Evolutionary conservation across 2,329 filamentous ascomycete genomes (phyloP).

Genomic region (Aspergillus cejpii): DNA sequence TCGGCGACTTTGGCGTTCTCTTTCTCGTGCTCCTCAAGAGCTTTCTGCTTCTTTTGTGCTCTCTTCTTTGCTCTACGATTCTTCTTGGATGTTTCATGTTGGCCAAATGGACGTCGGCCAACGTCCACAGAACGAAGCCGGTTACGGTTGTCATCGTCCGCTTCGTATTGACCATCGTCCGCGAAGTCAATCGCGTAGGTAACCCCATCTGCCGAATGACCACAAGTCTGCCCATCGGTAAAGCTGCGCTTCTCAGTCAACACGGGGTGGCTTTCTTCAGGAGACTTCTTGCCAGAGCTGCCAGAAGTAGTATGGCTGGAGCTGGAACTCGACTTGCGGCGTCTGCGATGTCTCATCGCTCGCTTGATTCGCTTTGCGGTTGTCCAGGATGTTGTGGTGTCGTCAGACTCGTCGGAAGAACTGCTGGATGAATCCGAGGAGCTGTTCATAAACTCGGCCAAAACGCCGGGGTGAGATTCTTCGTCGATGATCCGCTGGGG

Average conservation of each 20-base stretch:
- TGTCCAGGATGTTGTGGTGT: slow-evolving; percentile 60
- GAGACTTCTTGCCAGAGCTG: slow-evolving; percentile 19
- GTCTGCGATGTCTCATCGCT: slow-evolving; percentile 63
- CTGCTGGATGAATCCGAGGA: slow-evolving; percentile 42
- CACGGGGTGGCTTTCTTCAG: slow-evolving; percentile 11
- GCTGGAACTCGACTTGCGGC: slow-evolving; percentile 69
- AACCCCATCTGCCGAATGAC: slow-evolving; percentile 16
- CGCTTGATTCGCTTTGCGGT: slow-evolving; percentile 70
- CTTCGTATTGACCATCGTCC: slow-evolving; percentile 27
- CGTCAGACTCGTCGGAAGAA: slow-evolving; percentile 61
- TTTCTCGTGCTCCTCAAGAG: slow-evolving; percentile 12
- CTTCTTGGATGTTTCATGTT: slow-evolving; percentile 12
- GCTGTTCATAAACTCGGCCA: slow-evolving; percentile 69
- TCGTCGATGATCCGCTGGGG: slow-evolving; percentile 90
- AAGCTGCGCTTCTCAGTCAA: slow-evolving; percentile 16
- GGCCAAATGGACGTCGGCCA: slow-evolving; percentile 14
- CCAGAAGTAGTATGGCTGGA: slow-evolving; percentile 47
- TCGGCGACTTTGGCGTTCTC: slow-evolving; percentile 1
- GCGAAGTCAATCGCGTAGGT: slow-evolving; percentile 22
- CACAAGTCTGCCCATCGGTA: slow-evolving; percentile 19
- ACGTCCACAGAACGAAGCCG: slow-evolving; percentile 28
- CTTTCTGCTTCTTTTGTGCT: slow-evolving; percentile 20
- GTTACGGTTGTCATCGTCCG: slow-evolving; percentile 20
- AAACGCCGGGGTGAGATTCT: slow-evolving; percentile 76
- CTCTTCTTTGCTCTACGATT: slow-evolving; percentile 16